Percentiles rank a stretch among this genome's conserved stretches.
Conservation (phyloP, 2,329 filamentous ascomycete genomes). For the Ophiosphaerella narmari region DNA sequence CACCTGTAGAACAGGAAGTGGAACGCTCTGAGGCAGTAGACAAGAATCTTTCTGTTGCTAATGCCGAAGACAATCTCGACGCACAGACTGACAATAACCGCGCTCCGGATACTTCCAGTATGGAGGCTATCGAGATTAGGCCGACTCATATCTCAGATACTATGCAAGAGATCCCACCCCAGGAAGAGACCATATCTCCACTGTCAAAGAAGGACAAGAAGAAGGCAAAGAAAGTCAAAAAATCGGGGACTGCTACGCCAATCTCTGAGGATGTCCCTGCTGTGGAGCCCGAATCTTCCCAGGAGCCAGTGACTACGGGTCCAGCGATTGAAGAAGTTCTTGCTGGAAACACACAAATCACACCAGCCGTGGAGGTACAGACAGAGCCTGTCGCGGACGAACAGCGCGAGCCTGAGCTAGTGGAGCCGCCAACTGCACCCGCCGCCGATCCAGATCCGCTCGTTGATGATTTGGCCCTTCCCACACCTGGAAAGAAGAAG, state of each 20-base stretch:
- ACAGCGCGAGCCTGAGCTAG: not conserved
- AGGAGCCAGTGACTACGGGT: not conserved
- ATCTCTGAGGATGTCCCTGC: not conserved
- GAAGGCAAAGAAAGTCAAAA: conserved; percentile 27
- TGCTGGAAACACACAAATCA: not conserved
- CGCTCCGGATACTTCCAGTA: not conserved
- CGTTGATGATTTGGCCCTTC: too few relatives aligned
- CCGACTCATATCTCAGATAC: not conserved
- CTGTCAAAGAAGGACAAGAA: conserved; percentile 36
- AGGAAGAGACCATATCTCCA: conserved; percentile 5
- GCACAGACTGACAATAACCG: not conserved
- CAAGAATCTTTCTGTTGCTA: not conserved
- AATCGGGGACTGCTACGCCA: not conserved
- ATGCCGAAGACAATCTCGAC: not conserved
- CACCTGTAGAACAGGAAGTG: not conserved
- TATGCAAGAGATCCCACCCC: conserved; percentile 1
- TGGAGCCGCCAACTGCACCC: too few relatives aligned
- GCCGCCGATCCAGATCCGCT: too few relatives aligned
- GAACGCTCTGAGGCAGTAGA: not conserved
- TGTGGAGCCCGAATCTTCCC: conserved; percentile 3
- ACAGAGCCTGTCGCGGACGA: not conserved
- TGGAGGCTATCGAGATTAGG: conserved; percentile 1
- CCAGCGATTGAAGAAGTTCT: not conserved
- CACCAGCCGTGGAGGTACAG: not conserved
- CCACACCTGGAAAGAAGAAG: too few relatives aligned